Conservation (phyloP, 345 rosid genomes). For the Psidium guajava region DNA sequence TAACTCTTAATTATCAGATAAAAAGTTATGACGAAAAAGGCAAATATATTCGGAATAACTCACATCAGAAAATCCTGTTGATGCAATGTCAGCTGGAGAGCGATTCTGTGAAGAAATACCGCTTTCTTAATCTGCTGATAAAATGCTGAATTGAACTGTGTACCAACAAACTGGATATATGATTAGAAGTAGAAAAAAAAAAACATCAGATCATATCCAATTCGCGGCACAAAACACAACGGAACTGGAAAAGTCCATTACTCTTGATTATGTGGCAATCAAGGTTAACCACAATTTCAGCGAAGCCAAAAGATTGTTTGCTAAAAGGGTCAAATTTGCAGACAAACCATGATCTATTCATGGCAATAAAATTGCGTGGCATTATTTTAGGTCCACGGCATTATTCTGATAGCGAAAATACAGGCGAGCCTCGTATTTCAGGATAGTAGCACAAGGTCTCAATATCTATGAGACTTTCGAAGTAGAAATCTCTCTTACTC, state of each 20-base stretch:
- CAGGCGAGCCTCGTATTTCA: too few species aligned
- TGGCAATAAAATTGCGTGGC: background rate
- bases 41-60: too few species aligned
- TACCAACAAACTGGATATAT: too few species aligned
- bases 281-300: background rate
- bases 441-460: too few species aligned
- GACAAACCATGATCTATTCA: background rate
- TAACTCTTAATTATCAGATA: too few species aligned
- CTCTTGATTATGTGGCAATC: background rate
- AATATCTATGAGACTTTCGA: too few species aligned
- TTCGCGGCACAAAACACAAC: background rate
- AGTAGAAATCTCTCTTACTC: too few species aligned
- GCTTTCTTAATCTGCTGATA: background rate
- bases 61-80: too few species aligned
- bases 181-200: too few species aligned
- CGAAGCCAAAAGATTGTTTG: background rate
- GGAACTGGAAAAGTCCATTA: background rate
- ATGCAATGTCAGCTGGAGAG: slow-evolving; percentile 34
- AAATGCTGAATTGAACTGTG: too few species aligned
- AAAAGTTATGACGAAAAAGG: too few species aligned
- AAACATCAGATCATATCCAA: background rate
- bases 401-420: too few species aligned
- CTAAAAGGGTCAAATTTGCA: background rate
- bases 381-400: background rate
- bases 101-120: slow-evolving; percentile 35